Percentiles rank a stretch among this genome's conserved stretches.
These are phyloP conservation scores for Aspergillus incahuasiensis DNA, from an alignment of 495 filamentous ascomycete genomes.

Conservation along the genomic window DNA sequence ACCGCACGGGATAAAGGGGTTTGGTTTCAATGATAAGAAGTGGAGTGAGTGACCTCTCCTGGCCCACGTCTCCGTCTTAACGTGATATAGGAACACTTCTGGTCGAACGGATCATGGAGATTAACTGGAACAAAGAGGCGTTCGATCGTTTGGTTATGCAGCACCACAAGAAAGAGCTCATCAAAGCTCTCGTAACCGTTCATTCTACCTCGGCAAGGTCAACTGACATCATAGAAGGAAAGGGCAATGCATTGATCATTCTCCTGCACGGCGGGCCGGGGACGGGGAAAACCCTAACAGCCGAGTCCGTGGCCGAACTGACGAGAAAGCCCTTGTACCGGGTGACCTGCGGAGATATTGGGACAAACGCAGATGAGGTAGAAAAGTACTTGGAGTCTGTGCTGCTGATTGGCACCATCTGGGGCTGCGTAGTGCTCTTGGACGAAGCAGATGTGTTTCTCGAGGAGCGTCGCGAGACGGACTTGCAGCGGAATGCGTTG, in stretches of 20 bases:
- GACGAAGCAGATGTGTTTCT: conserved; percentile 58
- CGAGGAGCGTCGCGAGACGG: conserved; percentile 29
- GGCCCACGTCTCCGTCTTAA: no score
- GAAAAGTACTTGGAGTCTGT: conserved; percentile 38
- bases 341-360: conserved; percentile 35
- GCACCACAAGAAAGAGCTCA: conserved; percentile 46
- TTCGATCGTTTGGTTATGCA: conserved; percentile 51
- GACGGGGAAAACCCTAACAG: conserved; percentile 34
- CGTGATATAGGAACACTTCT: neutral
- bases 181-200: conserved; percentile 46
- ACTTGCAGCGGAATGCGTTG: conserved; percentile 46
- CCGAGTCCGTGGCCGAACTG: conserved; percentile 30
- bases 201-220: conserved; percentile 22
- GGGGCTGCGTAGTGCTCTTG: conserved; percentile 49
- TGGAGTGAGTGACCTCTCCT: conserved; percentile 23
- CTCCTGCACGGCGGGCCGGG: conserved; percentile 51
- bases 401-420: conserved; percentile 35
- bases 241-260: conserved; percentile 45
- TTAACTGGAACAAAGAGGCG: conserved; percentile 46
- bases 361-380: conserved; percentile 31
- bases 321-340: conserved; percentile 22
- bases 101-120: conserved; percentile 27
- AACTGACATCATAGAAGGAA: conserved; percentile 13
- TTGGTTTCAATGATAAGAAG: conserved; percentile 37
- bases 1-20: conserved; percentile 26